Evolutionary conservation across 352 stramenopile genomes (phyloP), one percentile per base, ranked within the genome.

Genomic region (Phytophthora nicotianae): DNA sequence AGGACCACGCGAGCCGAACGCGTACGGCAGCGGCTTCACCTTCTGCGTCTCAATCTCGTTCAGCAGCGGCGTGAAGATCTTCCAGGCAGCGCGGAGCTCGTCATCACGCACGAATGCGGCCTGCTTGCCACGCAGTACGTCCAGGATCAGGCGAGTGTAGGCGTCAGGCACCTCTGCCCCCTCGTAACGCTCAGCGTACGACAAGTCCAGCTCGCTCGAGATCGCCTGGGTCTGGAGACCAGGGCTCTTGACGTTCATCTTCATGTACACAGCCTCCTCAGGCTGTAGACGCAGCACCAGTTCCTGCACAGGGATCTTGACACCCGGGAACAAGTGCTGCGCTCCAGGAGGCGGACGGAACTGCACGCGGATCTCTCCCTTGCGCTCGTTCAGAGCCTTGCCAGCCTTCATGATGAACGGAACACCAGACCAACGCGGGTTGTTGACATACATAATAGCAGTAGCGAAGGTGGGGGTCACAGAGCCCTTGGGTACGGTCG

Each of bases 361-460:
- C 73, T 98, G 95, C 48, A 99, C 93, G 24, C 96, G 87, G 50
- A 99, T 96, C 77, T 99, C 97, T 19, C 91, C 97, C 75, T 99
- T 98, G 52, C 92, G 88, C 81, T 99, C 95, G 71, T 99, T 92
- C 47, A 99, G 71, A 3, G 96, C 97, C 78, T 99, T 99, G 32
- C 97, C 98, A 11, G 96, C 97, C 79, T 99, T 99, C 76, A 99
- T 91, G 59, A 99, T 98, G 77, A 99, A 99, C 20, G 97, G 98
- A 19, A 99, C 98, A 35, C 97, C 97, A 52, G 95, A 79, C 96
- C 96, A 99, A 42, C 97, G 90, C 47, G 83, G 70, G 62, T 98
- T 99, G 78, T 99, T 95, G 46, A 99, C 91, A 65, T 86, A 93
- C 69, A 96, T 90, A 26, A 98, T 75, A 40, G 81, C 78, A 1